Evolutionary conservation across 2,329 filamentous ascomycete species (phyloP).

Genomic region (Penicillium sp.): DNA sequence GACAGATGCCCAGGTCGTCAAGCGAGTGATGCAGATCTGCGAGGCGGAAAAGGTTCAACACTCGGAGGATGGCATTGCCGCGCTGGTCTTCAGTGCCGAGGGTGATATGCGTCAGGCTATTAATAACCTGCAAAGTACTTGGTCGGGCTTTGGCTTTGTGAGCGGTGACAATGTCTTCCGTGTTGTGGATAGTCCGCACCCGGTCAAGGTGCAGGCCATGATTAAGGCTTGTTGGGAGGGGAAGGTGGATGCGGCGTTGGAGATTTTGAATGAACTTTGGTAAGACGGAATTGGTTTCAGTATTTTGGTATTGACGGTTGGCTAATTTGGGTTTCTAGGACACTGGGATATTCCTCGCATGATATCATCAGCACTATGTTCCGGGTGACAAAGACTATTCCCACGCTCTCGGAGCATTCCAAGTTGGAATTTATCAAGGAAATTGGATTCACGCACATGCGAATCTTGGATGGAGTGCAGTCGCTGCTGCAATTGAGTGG

Average conservation of each 20-base stretch:
- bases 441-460: constrained; percentile 99
- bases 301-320: background rate
- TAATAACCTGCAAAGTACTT: constrained; percentile 95
- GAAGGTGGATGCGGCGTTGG: constrained; percentile 85
- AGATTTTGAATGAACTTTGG: constrained; percentile 89
- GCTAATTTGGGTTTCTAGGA: constrained; percentile 49
- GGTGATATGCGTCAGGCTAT: constrained; percentile 99
- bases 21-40: constrained; percentile 88
- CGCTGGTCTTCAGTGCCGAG: constrained; percentile 95
- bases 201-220: constrained; percentile 98
- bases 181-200: constrained; percentile 95
- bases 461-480: constrained; percentile 96
- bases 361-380: constrained; percentile 99
- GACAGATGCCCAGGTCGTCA: constrained; percentile 90
- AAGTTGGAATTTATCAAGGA: constrained; percentile 98
- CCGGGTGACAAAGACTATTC: constrained; percentile 94
- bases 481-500: constrained; percentile 92
- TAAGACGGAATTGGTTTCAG: constrained; percentile 40
- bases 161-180: constrained; percentile 97
- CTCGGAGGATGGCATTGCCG: constrained; percentile 90
- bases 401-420: constrained; percentile 87
- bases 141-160: constrained; percentile 94
- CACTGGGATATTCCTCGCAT: constrained; percentile 94
- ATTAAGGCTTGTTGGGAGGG: constrained; percentile 95
- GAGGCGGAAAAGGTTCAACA: constrained; percentile 89